Conservation (phyloP, 305 asterid genomes). For the Striga hermonthica region DNA sequence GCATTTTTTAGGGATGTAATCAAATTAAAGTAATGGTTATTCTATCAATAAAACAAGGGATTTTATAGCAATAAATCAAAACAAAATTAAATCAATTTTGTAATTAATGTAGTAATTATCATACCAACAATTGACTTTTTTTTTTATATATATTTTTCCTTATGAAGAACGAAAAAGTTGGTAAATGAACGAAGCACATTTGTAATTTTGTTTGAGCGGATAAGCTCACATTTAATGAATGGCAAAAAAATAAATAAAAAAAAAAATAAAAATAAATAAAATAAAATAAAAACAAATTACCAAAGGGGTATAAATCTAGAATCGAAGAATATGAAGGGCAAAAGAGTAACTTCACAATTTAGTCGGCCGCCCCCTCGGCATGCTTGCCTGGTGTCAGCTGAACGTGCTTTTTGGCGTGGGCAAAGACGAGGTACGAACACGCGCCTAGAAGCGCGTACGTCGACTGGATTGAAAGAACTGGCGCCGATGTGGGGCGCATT, state of each 20-base stretch:
- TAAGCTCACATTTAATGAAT: not conserved
- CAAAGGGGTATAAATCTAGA: conserved; percentile 5
- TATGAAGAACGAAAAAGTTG: not conserved
- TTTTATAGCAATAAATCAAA: not conserved
- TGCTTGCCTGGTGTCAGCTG: conserved; percentile 33
- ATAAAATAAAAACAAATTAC: not conserved
- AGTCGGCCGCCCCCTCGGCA: conserved; percentile 34
- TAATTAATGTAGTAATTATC: not conserved
- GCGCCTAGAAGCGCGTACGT: not conserved
- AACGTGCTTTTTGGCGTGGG: conserved; percentile 27
- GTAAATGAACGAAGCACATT: not conserved
- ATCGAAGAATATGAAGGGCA: conserved; percentile 21
- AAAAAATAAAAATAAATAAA: not conserved
- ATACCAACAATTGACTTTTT: not conserved
- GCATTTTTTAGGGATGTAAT: no score
- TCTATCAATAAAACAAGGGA: not conserved
- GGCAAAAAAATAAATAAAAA: not conserved
- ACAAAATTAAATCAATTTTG: not conserved
- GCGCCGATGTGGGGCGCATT: conserved; percentile 9
- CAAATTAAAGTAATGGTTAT: no score
- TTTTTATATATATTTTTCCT: no score
- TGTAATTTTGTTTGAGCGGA: conserved; percentile 8
- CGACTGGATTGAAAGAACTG: conserved; percentile 5
- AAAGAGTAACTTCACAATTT: not conserved
- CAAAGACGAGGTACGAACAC: conserved; percentile 21